phyloP scores from a whole-genome alignment of 1,139 yeast genomes.

The Cylindricascospora bacillispora region DNA sequence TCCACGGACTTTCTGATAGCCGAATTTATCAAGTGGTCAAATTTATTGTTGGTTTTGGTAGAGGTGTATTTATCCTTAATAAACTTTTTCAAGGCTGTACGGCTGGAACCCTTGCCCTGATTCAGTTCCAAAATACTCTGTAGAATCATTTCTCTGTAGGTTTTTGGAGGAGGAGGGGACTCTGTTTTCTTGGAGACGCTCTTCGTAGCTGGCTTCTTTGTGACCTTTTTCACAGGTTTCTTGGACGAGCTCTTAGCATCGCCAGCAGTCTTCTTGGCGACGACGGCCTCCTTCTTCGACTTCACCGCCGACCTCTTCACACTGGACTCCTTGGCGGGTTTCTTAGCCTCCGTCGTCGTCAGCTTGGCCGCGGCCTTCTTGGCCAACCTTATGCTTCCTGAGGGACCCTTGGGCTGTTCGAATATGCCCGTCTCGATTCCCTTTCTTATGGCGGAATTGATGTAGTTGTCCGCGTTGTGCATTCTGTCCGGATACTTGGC shows the following conservation, averaged over 20 bases:
- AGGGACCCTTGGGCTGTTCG: slow-evolving; percentile 70
- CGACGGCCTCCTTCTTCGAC: background rate
- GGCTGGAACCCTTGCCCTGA: slow-evolving; percentile 29
- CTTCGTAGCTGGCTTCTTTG: slow-evolving; percentile 3
- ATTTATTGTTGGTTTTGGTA: slow-evolving; percentile 49
- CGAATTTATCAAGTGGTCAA: slow-evolving; percentile 63
- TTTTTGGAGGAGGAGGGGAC: slow-evolving; percentile 4
- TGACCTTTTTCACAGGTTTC: slow-evolving; percentile 2
- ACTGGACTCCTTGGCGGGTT: slow-evolving; percentile 6
- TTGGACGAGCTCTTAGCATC: slow-evolving; percentile 2
- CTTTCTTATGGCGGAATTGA: slow-evolving; percentile 69
- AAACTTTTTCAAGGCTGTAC: slow-evolving; percentile 56
- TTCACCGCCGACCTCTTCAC: slow-evolving; percentile 4
- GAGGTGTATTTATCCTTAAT: slow-evolving; percentile 31
- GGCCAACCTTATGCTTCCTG: slow-evolving; percentile 30
- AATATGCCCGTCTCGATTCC: slow-evolving; percentile 73
- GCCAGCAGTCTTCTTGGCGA: slow-evolving; percentile 1
- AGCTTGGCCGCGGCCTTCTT: slow-evolving; percentile 6
- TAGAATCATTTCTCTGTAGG: slow-evolving; percentile 20
- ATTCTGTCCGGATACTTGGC: slow-evolving; percentile 34
- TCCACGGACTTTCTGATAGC: slow-evolving; percentile 77
- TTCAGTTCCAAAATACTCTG: slow-evolving; percentile 14
- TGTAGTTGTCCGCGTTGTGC: slow-evolving; percentile 56
- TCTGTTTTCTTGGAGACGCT: slow-evolving; percentile 5
- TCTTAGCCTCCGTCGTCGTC: slow-evolving; percentile 20